Conservation (phyloP, 176 grass and related monocot genomes). For the Poa annua region DNA sequence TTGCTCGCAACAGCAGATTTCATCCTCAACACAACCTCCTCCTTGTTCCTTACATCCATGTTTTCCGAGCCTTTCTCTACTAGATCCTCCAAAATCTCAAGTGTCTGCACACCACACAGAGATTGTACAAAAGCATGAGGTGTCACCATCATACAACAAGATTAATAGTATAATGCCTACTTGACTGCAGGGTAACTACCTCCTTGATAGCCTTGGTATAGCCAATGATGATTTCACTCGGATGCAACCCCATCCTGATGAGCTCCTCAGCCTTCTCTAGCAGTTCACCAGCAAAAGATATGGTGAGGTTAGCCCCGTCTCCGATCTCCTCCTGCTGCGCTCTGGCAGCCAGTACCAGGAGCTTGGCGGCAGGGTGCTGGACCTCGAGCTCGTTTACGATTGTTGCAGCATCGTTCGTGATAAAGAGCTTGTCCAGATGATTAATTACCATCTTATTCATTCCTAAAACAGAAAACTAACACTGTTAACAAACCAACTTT, state of each 20-base stretch:
- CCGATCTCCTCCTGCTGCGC: slow-evolving; percentile 95
- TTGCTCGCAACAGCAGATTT: slow-evolving; percentile 96
- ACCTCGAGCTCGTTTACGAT: slow-evolving; percentile 90
- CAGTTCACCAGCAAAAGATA: slow-evolving; percentile 90
- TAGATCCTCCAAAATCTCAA: slow-evolving; percentile 79
- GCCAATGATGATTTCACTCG: slow-evolving; percentile 93
- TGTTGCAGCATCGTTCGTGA: slow-evolving; percentile 82
- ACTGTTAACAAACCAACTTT: not conserved
- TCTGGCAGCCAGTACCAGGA: slow-evolving; percentile 73
- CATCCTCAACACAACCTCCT: slow-evolving; percentile 81
- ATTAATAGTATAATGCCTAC: not conserved
- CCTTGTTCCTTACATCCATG: slow-evolving; percentile 90
- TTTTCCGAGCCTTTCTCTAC: slow-evolving; percentile 88
- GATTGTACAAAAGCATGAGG: slow-evolving; percentile 30
- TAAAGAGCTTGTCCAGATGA: slow-evolving; percentile 86
- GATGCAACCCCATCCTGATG: slow-evolving; percentile 95
- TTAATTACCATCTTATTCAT: slow-evolving; percentile 99
- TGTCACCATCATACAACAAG: not conserved
- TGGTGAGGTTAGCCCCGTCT: slow-evolving; percentile 85
- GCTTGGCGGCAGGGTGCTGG: slow-evolving; percentile 88
- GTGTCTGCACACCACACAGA: slow-evolving; percentile 38
- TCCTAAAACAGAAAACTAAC: slow-evolving; percentile 37
- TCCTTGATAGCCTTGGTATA: slow-evolving; percentile 86
- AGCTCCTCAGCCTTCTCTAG: slow-evolving; percentile 91
- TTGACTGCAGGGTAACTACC: slow-evolving; percentile 35